Base-by-base conservation (phyloP, 768 basidiomycete genomes). In the Artomyces pyxidatus region DNA sequence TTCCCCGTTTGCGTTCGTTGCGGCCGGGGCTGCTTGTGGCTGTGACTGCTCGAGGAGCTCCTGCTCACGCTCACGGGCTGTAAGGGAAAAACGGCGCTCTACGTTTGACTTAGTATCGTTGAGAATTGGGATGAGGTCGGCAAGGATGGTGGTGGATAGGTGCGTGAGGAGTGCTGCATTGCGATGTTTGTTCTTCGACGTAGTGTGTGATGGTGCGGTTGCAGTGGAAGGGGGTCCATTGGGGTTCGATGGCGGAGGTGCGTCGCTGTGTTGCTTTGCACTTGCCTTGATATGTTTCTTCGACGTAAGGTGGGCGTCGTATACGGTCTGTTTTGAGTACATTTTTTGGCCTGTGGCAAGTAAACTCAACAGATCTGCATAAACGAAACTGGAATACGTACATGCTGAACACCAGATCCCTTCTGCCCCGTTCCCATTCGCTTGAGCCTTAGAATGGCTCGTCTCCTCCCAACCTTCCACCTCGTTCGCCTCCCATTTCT, bases 271-370 rank as follows among this genome's bases (percentile, higher is more conserved):
- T 60, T 85, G 82, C 56, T 82, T 89, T 7, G 83, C 78, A n/a
- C 79, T 74, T 7, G 91, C 88, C 69, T 97, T 99, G 60, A 89
- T 69, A 60, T 99, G 96, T 64, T 92, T 98, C 71, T 94, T 97
- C 19, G 93, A 95, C 2, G 83, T 91, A 45, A 98, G 66, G 63
- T 98, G 96, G 2, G 93, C 93, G 53, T 96, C 89, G 63, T 93
- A 99, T 8, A 99, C 96, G 0, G 96, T 97, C 65, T 97, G 90
- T 65, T 97, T 99, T 11, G 94, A 80, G 66, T 98, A 98, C 49
- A 78, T 72, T 63, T 94, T 96, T 67, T 97, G 92, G 64, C 94
- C 94, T 97, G 59, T 22, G 26, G 30, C 27, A 38, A 42, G 17
- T 38, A 32, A 32, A 44, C 42, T 32, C 50, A 49, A 30, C 30